These are phyloP conservation scores for Clitopilus hobsonii DNA, from an alignment of 768 basidiomycete species.

Conservation along the genomic window DNA sequence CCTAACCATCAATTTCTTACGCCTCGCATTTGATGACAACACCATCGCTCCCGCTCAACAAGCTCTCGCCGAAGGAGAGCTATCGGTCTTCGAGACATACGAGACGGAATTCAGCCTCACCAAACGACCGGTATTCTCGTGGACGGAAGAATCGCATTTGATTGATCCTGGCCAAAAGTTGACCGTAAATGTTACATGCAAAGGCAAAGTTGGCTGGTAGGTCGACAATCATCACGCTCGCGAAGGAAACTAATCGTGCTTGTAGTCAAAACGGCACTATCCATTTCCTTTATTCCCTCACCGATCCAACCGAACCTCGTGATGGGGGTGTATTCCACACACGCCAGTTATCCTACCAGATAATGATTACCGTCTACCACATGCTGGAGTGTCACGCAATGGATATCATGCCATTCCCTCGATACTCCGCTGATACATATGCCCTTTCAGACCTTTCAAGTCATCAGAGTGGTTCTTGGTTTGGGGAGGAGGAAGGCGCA, in stretches of 20 bases:
- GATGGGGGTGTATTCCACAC: slow-evolving; percentile 66
- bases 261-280: slow-evolving; percentile 72
- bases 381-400: slow-evolving; percentile 87
- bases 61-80: slow-evolving; percentile 71
- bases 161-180: slow-evolving; percentile 70
- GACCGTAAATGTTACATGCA: slow-evolving; percentile 66
- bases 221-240: slow-evolving; percentile 20
- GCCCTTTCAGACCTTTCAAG: slow-evolving; percentile 4
- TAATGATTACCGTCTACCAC: slow-evolving; percentile 92
- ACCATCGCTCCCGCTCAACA: slow-evolving; percentile 75
- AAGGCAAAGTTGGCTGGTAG: slow-evolving; percentile 91
- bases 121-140: slow-evolving; percentile 76
- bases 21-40: slow-evolving; percentile 87
- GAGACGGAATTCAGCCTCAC: slow-evolving; percentile 84
- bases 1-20: slow-evolving; percentile 80
- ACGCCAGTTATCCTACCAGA: slow-evolving; percentile 82
- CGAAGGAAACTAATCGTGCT: slow-evolving; percentile 10
- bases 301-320: slow-evolving; percentile 39
- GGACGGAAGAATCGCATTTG: slow-evolving; percentile 48
- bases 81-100: slow-evolving; percentile 82
- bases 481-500: slow-evolving; percentile 23
- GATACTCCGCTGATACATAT: slow-evolving; percentile 4
- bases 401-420: slow-evolving; percentile 70
- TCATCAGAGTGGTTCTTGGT: slow-evolving; percentile 16
- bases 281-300: slow-evolving; percentile 78